Base-by-base conservation (phyloP, 495 filamentous ascomycete species). In the Geoglossum glabrum region DNA sequence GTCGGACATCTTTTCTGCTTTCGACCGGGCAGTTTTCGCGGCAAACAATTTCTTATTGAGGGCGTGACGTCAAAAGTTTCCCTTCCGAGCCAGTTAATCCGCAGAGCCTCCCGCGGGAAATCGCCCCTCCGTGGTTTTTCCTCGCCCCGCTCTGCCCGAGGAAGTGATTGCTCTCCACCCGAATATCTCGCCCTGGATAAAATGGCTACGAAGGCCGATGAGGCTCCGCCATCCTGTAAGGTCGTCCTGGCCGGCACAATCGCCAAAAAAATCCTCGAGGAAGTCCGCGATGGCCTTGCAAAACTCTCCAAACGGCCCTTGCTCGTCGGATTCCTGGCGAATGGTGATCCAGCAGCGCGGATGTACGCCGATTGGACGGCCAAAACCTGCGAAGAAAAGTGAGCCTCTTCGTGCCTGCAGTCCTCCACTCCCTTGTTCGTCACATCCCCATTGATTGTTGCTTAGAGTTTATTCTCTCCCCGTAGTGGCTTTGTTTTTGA, bases 311-410 rank as follows among this genome's bases (percentile, higher is more conserved):
- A 71, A 55, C 76, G 79, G 64, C 90, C 92, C 47, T 77, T 85
- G 56, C 74, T 98, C 26, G 85, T 90, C 19, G 92, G 90, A 30
- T 95, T 95, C 70, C 76, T 98, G 56, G 86, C 92, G 54, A 95
- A 94, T 67, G 74, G 79, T 60, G 92, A 98, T 71, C 89, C 89
- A 40, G 86, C 87, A 19, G 92, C 90, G 34, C 73, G 81, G 59
- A 86, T 92, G 74, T 98, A 98, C 68, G 92, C 92, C 58, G 84
- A 95, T 65, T 95, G 86, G 88, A 95, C 88, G n/a, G 81, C 83
- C 66, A 94, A 94, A 75, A 96, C 92, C 2, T 95, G 87, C 67
- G 76, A 78, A 67, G 89, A 97, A 71, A 89, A 94, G 90, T 95
- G 73, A 82, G 82, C 67, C 40, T 47, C 3, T 58, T 58, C 36